Evolutionary conservation across 805 yeast species (phyloP), one percentile per base, ranked within the genome.

Genomic region (Candida quercuum): DNA sequence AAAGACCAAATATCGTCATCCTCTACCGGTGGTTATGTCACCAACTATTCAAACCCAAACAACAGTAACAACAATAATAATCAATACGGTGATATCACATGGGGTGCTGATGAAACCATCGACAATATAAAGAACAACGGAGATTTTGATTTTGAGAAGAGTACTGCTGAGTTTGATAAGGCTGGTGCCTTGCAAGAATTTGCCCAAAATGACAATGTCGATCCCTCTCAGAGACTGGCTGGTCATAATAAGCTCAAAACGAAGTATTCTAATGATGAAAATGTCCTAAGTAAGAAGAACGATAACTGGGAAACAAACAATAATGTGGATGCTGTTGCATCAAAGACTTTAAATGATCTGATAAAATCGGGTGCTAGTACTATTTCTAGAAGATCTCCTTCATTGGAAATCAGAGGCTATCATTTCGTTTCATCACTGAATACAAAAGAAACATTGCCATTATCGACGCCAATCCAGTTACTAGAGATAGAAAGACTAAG

Each of bases 111-210:
- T 40, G 69, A 76, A 23, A 47, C 61, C 39, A 26, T 26, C 6
- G 29, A 26, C 4, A 61, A 66, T 41, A 70, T 75, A 56, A 68
- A 75, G 46, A 44, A 60, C 15, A 56, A 69, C 38, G 71, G 66
- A 17, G 96, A 87, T 45, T 89, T 89, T 60, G 96, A 89, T 57
- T 89, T 89, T 59, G 86, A 77, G 38, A 80, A 86, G 12, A 86
- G 84, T 54, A 68, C 89, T 45, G 81, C 81, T 18, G 77, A 79
- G 67, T 89, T 89, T 52, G 93, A 89, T 58, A 89, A 89, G 58
- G 66, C 70, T 41, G 69, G 79, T 6, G 91, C 88, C 4, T 83
- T 89, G 58, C 84, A 82, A 34, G 87, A 86, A 54, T 72, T 89
- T 51, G 77, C 76, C 35, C 69, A 69, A 43, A 63, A 67, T 37